Evolutionary conservation across 2,329 filamentous ascomycete genomes (phyloP), one percentile per base, ranked within the genome.

Genomic region (Lojkania enalia): DNA sequence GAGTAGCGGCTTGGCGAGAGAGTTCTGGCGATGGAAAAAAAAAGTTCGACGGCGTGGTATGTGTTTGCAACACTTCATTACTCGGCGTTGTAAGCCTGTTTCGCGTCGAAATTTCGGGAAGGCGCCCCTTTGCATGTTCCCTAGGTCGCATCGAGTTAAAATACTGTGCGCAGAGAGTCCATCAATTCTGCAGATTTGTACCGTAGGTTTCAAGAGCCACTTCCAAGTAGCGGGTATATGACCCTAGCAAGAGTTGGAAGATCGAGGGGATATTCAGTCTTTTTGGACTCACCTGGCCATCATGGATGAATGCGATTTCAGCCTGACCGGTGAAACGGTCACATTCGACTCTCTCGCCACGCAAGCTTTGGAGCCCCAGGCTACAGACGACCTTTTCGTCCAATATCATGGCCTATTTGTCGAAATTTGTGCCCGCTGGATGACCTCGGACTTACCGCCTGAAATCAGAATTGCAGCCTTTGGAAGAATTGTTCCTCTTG

Each of bases 361-460:
- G 30, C 52, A 60, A 48, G 57, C 64, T 23, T 80, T 95, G 62
- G 77, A 83, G 59, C 78, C 87, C 57, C 74, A 77, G 71, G 79
- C 83, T 67, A 92, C 89, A 60, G 83, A 89, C 63, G 76, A 76
- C 44, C 75, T 96, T 63, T 90, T 94, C 63, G 75, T 81, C 54
- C 80, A 87, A 61, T 90, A 91, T 69, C 84, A 88, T 65, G 75
- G 79, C 50, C 73, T 91, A 30, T 88, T 94, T 60, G 82, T 89
- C 57, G 91, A 96, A 69, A 77, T 95, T 38, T 89, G 87, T 70
- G 87, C 90, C 50, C 78, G 87, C 74, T 95, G 90, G 90, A 75
- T 87, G 33, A 75, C 60, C 67, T 74, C 64, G 58, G 73, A 55
- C 46, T 58, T 51, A 27, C 49, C 60, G 30, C 67, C 65, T 23